Evolutionary conservation across 495 filamentous ascomycete genomes (phyloP).

Genomic region (Annulohypoxylon moriforme): DNA sequence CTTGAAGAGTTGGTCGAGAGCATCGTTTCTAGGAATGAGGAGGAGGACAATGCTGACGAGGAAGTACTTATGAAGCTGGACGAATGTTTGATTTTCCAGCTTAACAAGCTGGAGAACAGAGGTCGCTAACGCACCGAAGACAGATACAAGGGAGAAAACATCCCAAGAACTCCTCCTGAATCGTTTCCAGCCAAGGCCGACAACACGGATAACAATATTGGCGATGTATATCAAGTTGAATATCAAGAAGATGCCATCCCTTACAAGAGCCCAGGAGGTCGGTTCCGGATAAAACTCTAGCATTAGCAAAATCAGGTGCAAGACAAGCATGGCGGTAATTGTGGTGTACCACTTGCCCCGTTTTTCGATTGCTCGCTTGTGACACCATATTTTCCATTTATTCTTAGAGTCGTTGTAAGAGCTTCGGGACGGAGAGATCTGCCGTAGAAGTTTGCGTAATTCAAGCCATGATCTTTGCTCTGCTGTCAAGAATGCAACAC

Average conservation of each 20-base stretch:
- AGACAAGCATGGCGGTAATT: slow-evolving; percentile 79
- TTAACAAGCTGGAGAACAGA: slow-evolving; percentile 73
- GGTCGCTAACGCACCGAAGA: slow-evolving; percentile 86
- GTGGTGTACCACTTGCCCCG: slow-evolving; percentile 90
- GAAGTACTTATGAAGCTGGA: slow-evolving; percentile 90
- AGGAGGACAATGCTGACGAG: slow-evolving; percentile 90
- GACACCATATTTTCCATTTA: slow-evolving; percentile 91
- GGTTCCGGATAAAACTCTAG: slow-evolving; percentile 86
- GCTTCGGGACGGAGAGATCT: slow-evolving; percentile 92
- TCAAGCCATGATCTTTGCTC: slow-evolving; percentile 98
- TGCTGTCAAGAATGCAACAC: slow-evolving; percentile 94
- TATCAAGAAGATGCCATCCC: slow-evolving; percentile 81
- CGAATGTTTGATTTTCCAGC: slow-evolving; percentile 67
- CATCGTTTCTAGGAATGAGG: slow-evolving; percentile 95
- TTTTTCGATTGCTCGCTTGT: slow-evolving; percentile 92
- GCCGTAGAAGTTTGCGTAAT: slow-evolving; percentile 88
- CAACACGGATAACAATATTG: slow-evolving; percentile 85
- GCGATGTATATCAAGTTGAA: slow-evolving; percentile 88
- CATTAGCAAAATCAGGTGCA: slow-evolving; percentile 86
- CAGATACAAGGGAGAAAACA: slow-evolving; percentile 83
- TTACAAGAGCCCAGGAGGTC: slow-evolving; percentile 69
- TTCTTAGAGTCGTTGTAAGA: slow-evolving; percentile 77
- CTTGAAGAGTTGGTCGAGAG: slow-evolving; percentile 98
- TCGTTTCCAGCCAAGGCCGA: slow-evolving; percentile 91
- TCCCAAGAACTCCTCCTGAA: slow-evolving; percentile 97